These are phyloP conservation scores for Sonneratia caseolaris DNA, from an alignment of 345 rosid species.

Conservation along the genomic window DNA sequence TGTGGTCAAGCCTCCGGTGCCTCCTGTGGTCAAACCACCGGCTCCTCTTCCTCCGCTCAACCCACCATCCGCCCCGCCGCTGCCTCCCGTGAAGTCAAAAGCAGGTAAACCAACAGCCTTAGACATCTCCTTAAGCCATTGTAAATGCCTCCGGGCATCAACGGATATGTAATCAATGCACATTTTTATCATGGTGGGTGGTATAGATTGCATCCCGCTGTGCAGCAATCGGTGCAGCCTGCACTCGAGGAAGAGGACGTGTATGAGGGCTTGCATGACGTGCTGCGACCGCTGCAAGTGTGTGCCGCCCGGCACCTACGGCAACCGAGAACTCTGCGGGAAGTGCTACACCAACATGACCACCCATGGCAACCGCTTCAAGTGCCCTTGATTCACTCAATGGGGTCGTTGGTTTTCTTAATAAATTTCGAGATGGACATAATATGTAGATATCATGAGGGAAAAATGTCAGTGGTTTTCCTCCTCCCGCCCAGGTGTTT, in stretches of 20 bases:
- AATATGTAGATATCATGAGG: no score
- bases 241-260: constrained; percentile 56
- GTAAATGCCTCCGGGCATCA: no score
- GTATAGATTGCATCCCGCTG: constrained; percentile 51
- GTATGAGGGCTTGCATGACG: constrained; percentile 68
- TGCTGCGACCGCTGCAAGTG: constrained; percentile 89
- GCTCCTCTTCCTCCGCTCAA: not conserved
- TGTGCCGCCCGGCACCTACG: constrained; percentile 88
- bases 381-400: constrained; percentile 48
- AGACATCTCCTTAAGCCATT: no score
- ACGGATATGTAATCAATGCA: no score
- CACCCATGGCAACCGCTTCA: constrained; percentile 43
- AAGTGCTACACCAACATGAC: constrained; percentile 75
- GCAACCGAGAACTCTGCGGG: constrained; percentile 72
- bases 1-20: not conserved
- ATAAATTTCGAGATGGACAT: no score
- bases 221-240: constrained; percentile 58
- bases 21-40: constrained; percentile 1
- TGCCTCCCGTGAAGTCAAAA: constrained; percentile 15
- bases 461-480: not conserved
- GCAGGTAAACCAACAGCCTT: constrained; percentile 4
- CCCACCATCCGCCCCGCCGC: constrained; percentile 3
- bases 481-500: not conserved
- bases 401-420: no score
- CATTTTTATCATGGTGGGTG: no score